These are phyloP conservation scores for Stephania cephalantha DNA, from an alignment of 164 flowering plant genomes.

Conservation along the genomic window DNA sequence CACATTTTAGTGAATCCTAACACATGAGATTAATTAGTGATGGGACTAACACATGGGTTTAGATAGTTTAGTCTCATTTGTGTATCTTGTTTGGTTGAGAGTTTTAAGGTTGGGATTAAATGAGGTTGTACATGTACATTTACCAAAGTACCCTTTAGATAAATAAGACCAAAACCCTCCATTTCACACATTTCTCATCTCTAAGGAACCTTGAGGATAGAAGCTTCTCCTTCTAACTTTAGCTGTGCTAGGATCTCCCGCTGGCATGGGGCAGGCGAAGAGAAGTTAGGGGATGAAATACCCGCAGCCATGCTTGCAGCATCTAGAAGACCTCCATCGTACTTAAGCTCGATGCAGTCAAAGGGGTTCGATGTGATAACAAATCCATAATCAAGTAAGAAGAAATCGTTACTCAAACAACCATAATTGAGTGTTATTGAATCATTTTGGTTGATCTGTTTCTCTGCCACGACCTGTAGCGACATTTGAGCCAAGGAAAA, in stretches of 20 bases:
- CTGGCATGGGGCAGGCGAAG: constrained; percentile 84
- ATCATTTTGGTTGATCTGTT: constrained; percentile 43
- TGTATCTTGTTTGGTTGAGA: too few species aligned
- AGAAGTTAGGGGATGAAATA: constrained; percentile 58
- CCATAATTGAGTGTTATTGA: constrained; percentile 74
- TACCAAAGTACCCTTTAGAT: too few species aligned
- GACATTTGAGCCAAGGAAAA: neutral
- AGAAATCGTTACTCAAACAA: constrained; percentile 70
- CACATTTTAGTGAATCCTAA: too few species aligned
- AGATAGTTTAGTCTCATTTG: too few species aligned
- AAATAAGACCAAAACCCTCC: too few species aligned
- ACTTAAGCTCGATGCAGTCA: constrained; percentile 78
- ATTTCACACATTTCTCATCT: too few species aligned
- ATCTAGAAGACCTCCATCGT: constrained; percentile 79
- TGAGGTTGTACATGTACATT: too few species aligned
- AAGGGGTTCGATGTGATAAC: constrained; percentile 70
- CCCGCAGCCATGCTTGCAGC: constrained; percentile 94
- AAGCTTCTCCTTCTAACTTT: constrained; percentile 53
- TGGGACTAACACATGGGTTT: too few species aligned
- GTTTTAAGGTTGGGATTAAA: too few species aligned
- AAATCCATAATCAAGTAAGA: constrained; percentile 91
- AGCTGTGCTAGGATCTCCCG: constrained; percentile 49
- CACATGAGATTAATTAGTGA: too few species aligned
- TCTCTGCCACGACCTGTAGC: constrained; percentile 76
- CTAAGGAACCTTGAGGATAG: constrained; percentile 60